phyloP scores from a whole-genome alignment of 306 rosid species.

The Nissolia schottii region DNA sequence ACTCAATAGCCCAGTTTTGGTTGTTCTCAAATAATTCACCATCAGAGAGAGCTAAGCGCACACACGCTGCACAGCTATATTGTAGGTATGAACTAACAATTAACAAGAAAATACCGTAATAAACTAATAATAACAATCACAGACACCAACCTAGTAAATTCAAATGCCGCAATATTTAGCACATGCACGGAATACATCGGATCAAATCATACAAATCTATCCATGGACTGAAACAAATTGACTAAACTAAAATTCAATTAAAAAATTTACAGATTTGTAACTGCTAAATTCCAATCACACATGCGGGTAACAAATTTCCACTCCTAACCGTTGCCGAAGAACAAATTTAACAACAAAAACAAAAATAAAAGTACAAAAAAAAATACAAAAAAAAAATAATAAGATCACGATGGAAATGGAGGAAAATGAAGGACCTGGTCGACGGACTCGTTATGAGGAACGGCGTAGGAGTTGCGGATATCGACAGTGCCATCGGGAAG shows the following conservation, averaged over 20 bases:
- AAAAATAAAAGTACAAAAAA: not conserved
- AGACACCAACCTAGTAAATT: not conserved
- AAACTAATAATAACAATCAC: not conserved
- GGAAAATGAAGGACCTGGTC: constrained; percentile 54
- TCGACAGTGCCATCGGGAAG: constrained; percentile 80
- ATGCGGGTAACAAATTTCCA: not conserved
- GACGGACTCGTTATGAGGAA: constrained; percentile 77
- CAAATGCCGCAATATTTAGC: not conserved
- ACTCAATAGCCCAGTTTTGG: not conserved
- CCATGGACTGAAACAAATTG: not conserved
- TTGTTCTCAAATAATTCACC: not conserved
- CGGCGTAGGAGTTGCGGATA: constrained; percentile 85
- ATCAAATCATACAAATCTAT: not conserved
- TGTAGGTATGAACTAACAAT: not conserved
- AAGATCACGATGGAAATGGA: not conserved
- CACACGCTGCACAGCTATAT: not conserved
- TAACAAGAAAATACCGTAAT: not conserved
- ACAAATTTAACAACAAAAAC: not conserved
- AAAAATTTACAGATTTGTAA: not conserved
- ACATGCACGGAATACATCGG: not conserved
- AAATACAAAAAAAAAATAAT: not conserved
- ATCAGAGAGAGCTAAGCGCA: not conserved
- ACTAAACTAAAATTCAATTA: not conserved
- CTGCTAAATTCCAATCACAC: not conserved
- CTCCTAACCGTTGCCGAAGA: not conserved